Evolutionary conservation across 352 stramenopile genomes (phyloP), one percentile per base, ranked within the genome.

Genomic region (Phytopythium cucurbitacearum): DNA sequence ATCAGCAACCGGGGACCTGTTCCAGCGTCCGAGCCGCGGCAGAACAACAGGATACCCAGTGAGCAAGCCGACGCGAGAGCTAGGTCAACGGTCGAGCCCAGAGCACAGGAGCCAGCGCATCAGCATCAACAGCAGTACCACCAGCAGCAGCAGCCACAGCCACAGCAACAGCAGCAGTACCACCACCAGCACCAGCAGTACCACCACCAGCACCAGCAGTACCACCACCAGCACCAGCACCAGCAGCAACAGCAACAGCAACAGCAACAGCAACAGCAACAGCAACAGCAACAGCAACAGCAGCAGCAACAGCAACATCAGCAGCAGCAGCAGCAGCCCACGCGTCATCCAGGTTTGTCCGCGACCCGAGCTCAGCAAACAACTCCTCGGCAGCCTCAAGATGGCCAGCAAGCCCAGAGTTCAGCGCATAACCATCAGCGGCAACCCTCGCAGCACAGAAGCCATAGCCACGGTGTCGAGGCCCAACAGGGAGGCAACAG

Each of bases 211-310:
- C 53, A 67, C 21, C 48, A 46, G 56, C 38, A 57, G 8, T 52
- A 61, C 32, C 40, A 44, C 40, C 39, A 56, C 4, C 48, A 48
- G 47, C 57, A 65, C 13, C 42, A 70, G 28, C 57, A 62, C 33
- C 61, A 55, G 34, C 61, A 57, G 12, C 62, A 69, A 40, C 69
- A 59, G 9, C 56, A 73, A 16, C n/a, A n/a, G n/a, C 66, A 75
- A 10, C 59, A 72, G 33, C 50, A 56, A 33, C 63, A 61, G 21
- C 60, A 69, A 37, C 48, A 41, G 13, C 28, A 32, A 9, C 56
- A 69, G 42, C 53, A 65, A 13, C 51, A 67, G 40, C 59, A 61
- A 54, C 62, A 75, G 48, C 60, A 64, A 43, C n/a, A 58, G n/a
- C 35, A 35, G 15, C 60, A 63, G 33, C 32, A 60, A 15, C 51